These are phyloP conservation scores for Apiotrichum laibachii DNA, from an alignment of 1,284 basidiomycete genomes.

Conservation along the genomic window DNA sequence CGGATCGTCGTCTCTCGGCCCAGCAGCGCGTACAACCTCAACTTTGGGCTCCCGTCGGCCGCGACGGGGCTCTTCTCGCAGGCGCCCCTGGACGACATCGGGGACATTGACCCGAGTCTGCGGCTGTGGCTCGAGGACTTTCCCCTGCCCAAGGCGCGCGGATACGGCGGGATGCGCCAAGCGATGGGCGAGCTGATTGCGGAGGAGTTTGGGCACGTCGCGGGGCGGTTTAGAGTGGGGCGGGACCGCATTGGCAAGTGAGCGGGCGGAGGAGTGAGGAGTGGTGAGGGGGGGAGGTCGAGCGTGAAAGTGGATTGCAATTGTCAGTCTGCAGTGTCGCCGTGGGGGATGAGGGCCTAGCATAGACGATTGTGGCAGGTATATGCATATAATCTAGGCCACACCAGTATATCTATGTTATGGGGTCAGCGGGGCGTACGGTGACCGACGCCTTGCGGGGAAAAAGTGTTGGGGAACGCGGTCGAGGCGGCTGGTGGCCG, in stretches of 20 bases:
- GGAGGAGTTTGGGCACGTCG: slow-evolving; percentile 1
- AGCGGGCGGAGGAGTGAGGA: not conserved
- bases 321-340: too few species aligned
- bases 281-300: not conserved
- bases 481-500: too few species aligned
- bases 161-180: not conserved
- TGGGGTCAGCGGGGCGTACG: too few species aligned
- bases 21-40: not conserved
- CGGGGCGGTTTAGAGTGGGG: not conserved
- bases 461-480: too few species aligned
- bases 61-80: not conserved
- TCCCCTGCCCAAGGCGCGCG: not conserved
- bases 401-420: too few species aligned
- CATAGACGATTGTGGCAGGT: too few species aligned
- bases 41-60: not conserved
- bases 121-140: slow-evolving; percentile 6
- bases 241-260: not conserved
- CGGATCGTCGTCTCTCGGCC: not conserved
- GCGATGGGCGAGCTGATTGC: slow-evolving; percentile 3
- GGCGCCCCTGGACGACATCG: slow-evolving; percentile 3
- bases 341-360: too few species aligned
- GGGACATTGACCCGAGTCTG: slow-evolving; percentile 1
- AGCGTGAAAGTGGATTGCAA: too few species aligned
- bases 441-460: too few species aligned
- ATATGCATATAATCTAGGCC: too few species aligned